Evolutionary conservation across 176 grass and related monocot species (phyloP).

Genomic region (Cymbopogon citratus): DNA sequence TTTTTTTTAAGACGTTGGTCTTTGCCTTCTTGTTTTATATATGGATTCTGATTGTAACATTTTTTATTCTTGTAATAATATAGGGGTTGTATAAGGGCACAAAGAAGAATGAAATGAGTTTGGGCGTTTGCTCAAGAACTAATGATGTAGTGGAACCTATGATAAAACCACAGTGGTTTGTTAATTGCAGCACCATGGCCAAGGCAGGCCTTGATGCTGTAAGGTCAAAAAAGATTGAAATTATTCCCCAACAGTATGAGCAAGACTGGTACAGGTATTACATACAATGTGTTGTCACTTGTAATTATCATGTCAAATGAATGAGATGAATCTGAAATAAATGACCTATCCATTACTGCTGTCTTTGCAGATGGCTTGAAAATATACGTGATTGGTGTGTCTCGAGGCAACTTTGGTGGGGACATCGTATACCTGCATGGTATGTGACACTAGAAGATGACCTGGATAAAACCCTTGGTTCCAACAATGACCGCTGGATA

Average conservation of each 20-base stretch:
- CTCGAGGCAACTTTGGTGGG: conserved; percentile 96
- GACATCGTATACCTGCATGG: conserved; percentile 78
- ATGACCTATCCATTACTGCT: conserved; percentile 2
- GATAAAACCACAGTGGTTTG: conserved; percentile 91
- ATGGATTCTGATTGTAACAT: conserved; percentile 8
- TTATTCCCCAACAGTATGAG: conserved; percentile 91
- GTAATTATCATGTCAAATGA: background rate
- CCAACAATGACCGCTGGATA: conserved; percentile 70
- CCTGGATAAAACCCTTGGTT: conserved; percentile 48
- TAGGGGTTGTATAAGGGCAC: conserved; percentile 77
- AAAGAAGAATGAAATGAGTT: conserved; percentile 92
- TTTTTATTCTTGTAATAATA: conserved; percentile 28
- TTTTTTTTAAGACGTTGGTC: background rate
- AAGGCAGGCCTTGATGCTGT: conserved; percentile 77
- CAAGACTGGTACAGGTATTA: conserved; percentile 89
- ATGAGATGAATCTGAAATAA: background rate
- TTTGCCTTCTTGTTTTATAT: background rate
- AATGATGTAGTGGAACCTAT: conserved; percentile 84
- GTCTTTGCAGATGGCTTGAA: conserved; percentile 70
- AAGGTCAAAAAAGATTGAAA: conserved; percentile 72
- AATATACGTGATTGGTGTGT: conserved; percentile 96
- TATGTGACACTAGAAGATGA: conserved; percentile 80
- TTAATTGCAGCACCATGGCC: conserved; percentile 78
- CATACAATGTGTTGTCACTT: background rate
- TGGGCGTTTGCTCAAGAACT: conserved; percentile 85